Evolutionary conservation across 106 monocot species (phyloP).

Genomic region (Dendrobium catenatum): DNA sequence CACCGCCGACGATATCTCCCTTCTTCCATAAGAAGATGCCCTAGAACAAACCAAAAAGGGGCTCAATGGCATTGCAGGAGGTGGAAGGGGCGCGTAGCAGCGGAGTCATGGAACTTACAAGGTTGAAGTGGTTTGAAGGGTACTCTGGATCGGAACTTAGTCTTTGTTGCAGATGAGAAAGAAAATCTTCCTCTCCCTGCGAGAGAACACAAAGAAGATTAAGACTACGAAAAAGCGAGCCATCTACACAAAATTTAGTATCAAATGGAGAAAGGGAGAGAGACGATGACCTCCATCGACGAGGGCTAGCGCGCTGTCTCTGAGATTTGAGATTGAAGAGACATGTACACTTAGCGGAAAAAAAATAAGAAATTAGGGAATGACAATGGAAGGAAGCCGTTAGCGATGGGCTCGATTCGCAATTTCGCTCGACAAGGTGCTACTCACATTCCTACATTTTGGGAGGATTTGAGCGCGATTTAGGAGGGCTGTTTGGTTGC

Average conservation of each 20-base stretch:
- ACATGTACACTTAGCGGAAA: too few species aligned
- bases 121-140: conserved; percentile 58
- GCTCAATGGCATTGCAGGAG: background rate
- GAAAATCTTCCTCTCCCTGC: conserved; percentile 19
- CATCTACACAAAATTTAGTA: background rate
- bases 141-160: conserved; percentile 65
- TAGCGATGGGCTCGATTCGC: too few species aligned
- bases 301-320: background rate
- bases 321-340: too few species aligned
- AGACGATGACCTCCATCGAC: background rate
- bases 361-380: too few species aligned
- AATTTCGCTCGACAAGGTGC: too few species aligned
- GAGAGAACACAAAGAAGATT: background rate
- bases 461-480: too few species aligned
- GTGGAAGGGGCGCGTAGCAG: background rate
- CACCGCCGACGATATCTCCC: conserved; percentile 33
- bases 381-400: too few species aligned
- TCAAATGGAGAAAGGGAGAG: background rate
- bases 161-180: conserved; percentile 40
- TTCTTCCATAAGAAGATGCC: conserved; percentile 53
- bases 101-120: conserved; percentile 25
- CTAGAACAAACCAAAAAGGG: conserved; percentile 23
- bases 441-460: too few species aligned
- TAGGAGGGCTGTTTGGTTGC: too few species aligned
- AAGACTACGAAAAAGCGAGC: background rate